Evolutionary conservation across 129 eudicot species (phyloP).

Genomic region (Saposhnikovia divaricata): DNA sequence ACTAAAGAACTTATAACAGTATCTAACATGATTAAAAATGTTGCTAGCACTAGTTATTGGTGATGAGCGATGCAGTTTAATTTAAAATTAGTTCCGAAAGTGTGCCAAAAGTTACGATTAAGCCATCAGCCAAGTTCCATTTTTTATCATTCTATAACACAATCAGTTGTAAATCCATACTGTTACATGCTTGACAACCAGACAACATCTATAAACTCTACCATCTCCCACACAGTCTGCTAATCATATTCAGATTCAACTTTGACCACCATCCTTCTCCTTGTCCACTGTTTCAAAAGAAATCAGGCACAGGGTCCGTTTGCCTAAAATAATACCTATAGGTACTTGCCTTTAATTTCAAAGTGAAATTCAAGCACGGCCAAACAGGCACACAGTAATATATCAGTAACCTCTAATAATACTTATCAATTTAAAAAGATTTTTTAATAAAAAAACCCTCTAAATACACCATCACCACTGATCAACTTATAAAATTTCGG

Average conservation of each 20-base stretch:
- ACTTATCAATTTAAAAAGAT: not conserved
- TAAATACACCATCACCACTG: not conserved
- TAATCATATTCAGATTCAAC: not conserved
- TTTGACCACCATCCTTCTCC: not conserved
- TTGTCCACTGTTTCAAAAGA: not conserved
- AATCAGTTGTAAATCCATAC: not conserved
- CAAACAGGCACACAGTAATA: not conserved
- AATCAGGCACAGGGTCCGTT: not conserved
- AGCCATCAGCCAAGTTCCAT: not conserved
- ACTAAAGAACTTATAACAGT: not conserved
- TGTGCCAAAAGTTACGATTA: not conserved
- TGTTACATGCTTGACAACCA: not conserved
- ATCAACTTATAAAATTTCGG: not conserved
- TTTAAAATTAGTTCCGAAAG: not conserved
- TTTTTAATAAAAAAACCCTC: not conserved
- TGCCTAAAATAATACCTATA: not conserved
- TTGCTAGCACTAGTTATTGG: not conserved
- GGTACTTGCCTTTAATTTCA: not conserved
- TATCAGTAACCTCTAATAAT: not conserved
- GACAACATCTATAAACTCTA: not conserved
- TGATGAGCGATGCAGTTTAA: not conserved
- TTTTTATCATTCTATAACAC: not conserved
- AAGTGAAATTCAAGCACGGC: not conserved
- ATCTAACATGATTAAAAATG: not conserved
- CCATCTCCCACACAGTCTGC: not conserved